Evolutionary conservation across 305 asterid genomes (phyloP), one percentile per base, ranked within the genome.

Genomic region (Caryopteris hybrid): DNA sequence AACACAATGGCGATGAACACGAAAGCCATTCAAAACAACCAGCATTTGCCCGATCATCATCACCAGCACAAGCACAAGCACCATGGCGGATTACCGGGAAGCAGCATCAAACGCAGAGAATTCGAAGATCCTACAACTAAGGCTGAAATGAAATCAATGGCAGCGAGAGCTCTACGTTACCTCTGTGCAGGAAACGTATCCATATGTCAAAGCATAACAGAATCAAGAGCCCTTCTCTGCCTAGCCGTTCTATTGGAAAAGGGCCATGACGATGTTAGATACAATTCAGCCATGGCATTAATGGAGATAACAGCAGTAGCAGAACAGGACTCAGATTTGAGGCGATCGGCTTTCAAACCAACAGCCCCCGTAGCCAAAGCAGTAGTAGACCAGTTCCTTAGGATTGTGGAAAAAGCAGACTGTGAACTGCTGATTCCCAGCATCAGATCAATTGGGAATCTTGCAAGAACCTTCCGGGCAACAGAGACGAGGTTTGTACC

Each of bases 291-390:
- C 62, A 75, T 85, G 92, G 95, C 92, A 2, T 27, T 88, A 4
- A 82, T 84, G 95, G 95, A 88, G 27, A 88, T 88, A 70, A 85
- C 92, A 0, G 79, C 81, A 13, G 88, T 88, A 4, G 90, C 89
- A 0, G 92, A 85, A 48, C 81, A 79, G 39, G 84, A 88, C 3
- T 22, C 83, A 0, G 82, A 77, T 0, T 47, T 88, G 61, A 69
- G 92, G 39, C 80, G 83, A 0, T 78, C 86, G 5, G 87, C 95
- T 13, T 88, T 88, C 64, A 88, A 88, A 60, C 95, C 95, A 0
- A 88, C 89, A 6, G 79, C 95, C 1, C 84, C 88, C 0, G 90
- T 87, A 0, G 89, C 90, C 4, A 81, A 77, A 47, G 95, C 89
- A 0, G 95, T 88, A 0, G 92, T 88, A 0, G 92, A 88, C 3